phyloP scores from a whole-genome alignment of 352 stramenopile genomes.

The Globisporangium acanthophoron region DNA sequence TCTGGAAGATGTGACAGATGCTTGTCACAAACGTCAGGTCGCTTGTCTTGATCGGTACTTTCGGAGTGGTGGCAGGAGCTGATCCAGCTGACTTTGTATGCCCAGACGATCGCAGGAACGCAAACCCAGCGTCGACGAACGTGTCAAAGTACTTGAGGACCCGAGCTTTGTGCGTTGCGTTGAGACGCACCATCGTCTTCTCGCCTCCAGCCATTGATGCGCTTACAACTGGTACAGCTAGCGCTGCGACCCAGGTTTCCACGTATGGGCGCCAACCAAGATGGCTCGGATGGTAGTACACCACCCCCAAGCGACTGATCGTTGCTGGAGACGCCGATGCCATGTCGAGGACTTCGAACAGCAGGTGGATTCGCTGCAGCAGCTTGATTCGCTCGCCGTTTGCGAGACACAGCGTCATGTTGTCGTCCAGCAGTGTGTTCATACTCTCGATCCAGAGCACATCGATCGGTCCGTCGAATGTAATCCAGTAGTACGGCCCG shows the following conservation, averaged over 20 bases:
- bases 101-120: conserved; percentile 31
- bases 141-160: conserved; percentile 57
- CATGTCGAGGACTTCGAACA: conserved; percentile 92
- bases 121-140: conserved; percentile 47
- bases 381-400: conserved; percentile 88
- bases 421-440: conserved; percentile 90
- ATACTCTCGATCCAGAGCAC: conserved; percentile 84
- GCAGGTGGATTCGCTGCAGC: conserved; percentile 80
- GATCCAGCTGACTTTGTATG: neutral
- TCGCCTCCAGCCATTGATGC: neutral
- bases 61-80: neutral
- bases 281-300: conserved; percentile 79
- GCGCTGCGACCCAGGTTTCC: conserved; percentile 48
- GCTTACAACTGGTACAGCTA: conserved; percentile 18
- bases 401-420: conserved; percentile 87
- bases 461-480: conserved; percentile 80
- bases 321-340: conserved; percentile 89
- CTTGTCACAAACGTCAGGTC: conserved; percentile 44
- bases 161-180: conserved; percentile 27
- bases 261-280: conserved; percentile 66
- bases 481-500: conserved; percentile 75
- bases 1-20: conserved; percentile 60
- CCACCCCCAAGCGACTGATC: conserved; percentile 87
- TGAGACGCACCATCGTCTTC: conserved; percentile 17
- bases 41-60: conserved; percentile 41